Conservation (phyloP, 2,329 filamentous ascomycete genomes). For the Paramyrothecium roridum region DNA sequence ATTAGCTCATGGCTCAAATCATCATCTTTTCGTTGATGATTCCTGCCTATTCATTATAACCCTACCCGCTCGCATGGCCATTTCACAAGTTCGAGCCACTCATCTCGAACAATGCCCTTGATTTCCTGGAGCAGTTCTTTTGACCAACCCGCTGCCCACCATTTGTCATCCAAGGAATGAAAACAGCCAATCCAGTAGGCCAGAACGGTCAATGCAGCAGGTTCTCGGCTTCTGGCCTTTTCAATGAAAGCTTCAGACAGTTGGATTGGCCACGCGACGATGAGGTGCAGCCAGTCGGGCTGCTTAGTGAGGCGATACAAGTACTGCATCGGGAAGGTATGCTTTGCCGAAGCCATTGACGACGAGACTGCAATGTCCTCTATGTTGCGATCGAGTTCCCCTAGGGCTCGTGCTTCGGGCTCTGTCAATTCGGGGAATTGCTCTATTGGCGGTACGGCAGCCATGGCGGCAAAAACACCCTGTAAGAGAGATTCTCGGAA, state of each 20-base stretch:
- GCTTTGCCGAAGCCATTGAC: background rate
- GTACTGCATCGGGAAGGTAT: background rate
- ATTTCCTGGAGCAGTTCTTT: slow-evolving; percentile 6
- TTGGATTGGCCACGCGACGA: slow-evolving; percentile 9
- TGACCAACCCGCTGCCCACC: slow-evolving; percentile 11
- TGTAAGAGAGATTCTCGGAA: background rate
- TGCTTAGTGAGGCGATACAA: slow-evolving; percentile 4
- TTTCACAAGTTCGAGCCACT: slow-evolving; percentile 2
- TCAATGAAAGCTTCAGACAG: slow-evolving; percentile 6
- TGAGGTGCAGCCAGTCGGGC: slow-evolving; percentile 4
- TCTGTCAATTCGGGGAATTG: background rate
- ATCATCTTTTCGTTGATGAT: background rate
- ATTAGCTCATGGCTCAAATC: background rate
- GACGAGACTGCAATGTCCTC: background rate
- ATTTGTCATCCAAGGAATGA: slow-evolving; percentile 4
- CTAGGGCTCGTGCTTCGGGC: background rate
- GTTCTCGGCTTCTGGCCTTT: background rate
- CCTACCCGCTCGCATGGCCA: slow-evolving; percentile 1
- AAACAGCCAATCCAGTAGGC: slow-evolving; percentile 9
- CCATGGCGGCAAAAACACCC: background rate
- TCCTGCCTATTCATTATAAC: background rate
- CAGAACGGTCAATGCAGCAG: slow-evolving; percentile 6
- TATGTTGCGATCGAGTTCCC: background rate
- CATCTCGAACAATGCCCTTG: slow-evolving; percentile 1
- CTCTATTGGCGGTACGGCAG: background rate